Percentiles rank a stretch among this genome's conserved stretches.
Evolutionary conservation across 768 basidiomycete genomes (phyloP).

Genomic region (Rhizopogon rudus): DNA sequence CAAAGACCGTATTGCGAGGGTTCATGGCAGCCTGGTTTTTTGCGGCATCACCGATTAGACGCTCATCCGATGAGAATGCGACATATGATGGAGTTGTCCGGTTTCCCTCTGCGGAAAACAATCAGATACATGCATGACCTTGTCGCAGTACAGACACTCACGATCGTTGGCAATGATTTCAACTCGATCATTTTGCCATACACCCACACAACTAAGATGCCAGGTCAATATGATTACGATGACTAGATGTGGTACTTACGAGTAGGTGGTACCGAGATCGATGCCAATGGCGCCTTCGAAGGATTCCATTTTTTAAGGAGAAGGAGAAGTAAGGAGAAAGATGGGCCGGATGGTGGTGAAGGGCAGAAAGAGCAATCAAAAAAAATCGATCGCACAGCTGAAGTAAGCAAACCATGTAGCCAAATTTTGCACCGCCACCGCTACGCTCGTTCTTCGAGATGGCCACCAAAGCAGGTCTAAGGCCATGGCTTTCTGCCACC

Average conservation of each 20-base stretch:
- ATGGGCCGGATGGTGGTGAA: conserved; percentile 31
- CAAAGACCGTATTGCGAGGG: conserved; percentile 98
- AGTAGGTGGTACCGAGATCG: conserved; percentile 97
- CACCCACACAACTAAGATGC: conserved; percentile 82
- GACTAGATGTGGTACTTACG: conserved; percentile 43
- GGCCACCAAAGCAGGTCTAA: conserved; percentile 19
- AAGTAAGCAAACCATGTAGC: conserved; percentile 41
- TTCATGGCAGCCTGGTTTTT: conserved; percentile 99
- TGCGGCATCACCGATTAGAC: conserved; percentile 97
- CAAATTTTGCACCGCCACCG: conserved; percentile 30
- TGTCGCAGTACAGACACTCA: conserved; percentile 32
- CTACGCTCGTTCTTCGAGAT: conserved; percentile 14
- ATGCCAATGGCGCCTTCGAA: conserved; percentile 98
- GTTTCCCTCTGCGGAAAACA: conserved; percentile 74
- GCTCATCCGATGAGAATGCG: conserved; percentile 94
- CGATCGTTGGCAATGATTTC: conserved; percentile 99
- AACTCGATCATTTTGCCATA: conserved; percentile 99
- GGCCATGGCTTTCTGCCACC: conserved; percentile 15
- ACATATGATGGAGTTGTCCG: conserved; percentile 99
- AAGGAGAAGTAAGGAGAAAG: conserved; percentile 25
- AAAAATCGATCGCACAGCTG: conserved; percentile 41
- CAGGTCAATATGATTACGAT: conserved; percentile 13
- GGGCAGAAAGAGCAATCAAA: conserved; percentile 26
- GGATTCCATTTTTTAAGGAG: conserved; percentile 73
- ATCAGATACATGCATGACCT: neutral